Evolutionary conservation across 768 basidiomycete genomes (phyloP), one percentile per base, ranked within the genome.

Genomic region (Hebeloma cylindrosporum): DNA sequence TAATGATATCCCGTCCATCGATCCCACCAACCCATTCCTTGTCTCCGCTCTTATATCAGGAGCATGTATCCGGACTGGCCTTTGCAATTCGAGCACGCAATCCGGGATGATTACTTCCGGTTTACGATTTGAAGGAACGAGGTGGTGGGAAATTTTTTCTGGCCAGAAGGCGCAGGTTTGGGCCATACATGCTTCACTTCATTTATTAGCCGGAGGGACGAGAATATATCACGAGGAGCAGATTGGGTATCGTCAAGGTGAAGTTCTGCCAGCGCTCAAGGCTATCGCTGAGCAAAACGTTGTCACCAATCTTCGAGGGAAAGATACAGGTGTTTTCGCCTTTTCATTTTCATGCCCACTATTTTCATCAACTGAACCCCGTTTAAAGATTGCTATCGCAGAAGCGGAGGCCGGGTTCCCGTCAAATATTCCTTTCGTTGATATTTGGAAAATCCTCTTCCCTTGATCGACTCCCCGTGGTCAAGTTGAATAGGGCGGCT

Each of bases 21-120:
- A 22, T 21, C 41, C 41, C 28, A 22, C 29, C 17, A 43, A 33
- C 31, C 20, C 29, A 13, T 43, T 33, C 41, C 41, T 43, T 16
- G 14, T 33, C 29, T 13, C 41, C 14, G 41, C 41, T 31, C 41
- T 43, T 14, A 33, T 43, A 5, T 43, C 41, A 2, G 41, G 41
- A 8, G 41, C 41, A 16, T 43, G 41, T 14, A 22, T 31, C 10
- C 41, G 41, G 14, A 43, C 20, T 23, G 41, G 41, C 28, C 41
- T 43, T 7, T 43, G 41, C 41, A 43, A 31, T 9, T 43, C 31
- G 16, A 29, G 28, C 6, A 22, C 18, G 14, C 41, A 43, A 31
- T 23, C 21, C n/a, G 41, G 31, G 17, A 32, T 21, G 21, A 32
- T 43, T 14, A 31, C 21, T 16, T n/a, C 16, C 29, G 41, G 41